These are phyloP conservation scores for Meira nashicola DNA, from an alignment of 1,284 basidiomycete species.

Conservation along the genomic window DNA sequence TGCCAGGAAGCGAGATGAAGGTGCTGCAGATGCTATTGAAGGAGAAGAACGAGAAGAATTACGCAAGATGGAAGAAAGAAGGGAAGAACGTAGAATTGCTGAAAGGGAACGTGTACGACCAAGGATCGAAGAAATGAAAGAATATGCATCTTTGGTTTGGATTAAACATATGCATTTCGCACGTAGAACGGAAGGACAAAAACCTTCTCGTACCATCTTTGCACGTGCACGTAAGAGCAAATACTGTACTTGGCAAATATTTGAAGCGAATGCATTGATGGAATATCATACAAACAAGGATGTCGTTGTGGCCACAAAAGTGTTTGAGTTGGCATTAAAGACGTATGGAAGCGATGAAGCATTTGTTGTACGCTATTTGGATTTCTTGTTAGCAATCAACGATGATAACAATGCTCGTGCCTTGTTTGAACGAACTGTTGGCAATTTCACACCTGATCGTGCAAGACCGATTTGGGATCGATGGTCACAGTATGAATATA, in stretches of 20 bases:
- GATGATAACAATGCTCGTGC: slow-evolving; percentile 95
- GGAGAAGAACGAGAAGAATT: slow-evolving; percentile 58
- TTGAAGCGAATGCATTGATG: slow-evolving; percentile 81
- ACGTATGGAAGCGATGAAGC: slow-evolving; percentile 68
- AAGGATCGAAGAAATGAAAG: slow-evolving; percentile 57
- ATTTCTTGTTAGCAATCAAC: slow-evolving; percentile 88
- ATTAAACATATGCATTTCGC: slow-evolving; percentile 90
- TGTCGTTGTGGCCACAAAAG: slow-evolving; percentile 74
- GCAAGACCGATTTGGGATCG: slow-evolving; percentile 87
- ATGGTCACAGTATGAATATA: slow-evolving; percentile 92
- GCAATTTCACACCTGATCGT: slow-evolving; percentile 70
- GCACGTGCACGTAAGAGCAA: slow-evolving; percentile 77
- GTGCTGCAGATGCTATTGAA: slow-evolving; percentile 55
- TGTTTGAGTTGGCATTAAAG: slow-evolving; percentile 92
- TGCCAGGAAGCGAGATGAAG: slow-evolving; percentile 43
- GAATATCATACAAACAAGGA: slow-evolving; percentile 94
- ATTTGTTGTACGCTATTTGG: slow-evolving; percentile 81
- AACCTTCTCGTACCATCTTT: slow-evolving; percentile 74
- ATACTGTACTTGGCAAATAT: slow-evolving; percentile 85
- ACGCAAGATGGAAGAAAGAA: slow-evolving; percentile 57
- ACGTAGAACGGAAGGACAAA: slow-evolving; percentile 75
- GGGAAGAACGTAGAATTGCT: slow-evolving; percentile 52
- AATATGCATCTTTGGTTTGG: slow-evolving; percentile 60
- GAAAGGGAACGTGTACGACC: slow-evolving; percentile 47
- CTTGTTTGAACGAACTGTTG: slow-evolving; percentile 82